Evolutionary conservation across 768 basidiomycete species (phyloP), one percentile per base, ranked within the genome.

Genomic region (Amanita pallidorosea): DNA sequence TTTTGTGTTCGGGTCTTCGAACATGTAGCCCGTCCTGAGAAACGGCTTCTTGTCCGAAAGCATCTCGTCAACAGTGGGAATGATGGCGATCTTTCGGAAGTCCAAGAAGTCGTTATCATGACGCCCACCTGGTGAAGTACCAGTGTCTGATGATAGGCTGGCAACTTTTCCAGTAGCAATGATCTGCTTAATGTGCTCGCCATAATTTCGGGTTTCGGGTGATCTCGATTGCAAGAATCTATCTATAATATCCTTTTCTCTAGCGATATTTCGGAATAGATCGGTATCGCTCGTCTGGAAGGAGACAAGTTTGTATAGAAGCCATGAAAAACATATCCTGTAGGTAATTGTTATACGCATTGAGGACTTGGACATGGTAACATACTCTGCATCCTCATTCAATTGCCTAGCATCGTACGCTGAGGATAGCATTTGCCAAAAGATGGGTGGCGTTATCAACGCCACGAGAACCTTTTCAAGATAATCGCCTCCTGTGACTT

Each of bases 31-130:
- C 1, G 71, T 68, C 3, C 78, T 72, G 15, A 81, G 56, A 54
- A 80, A 84, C 0, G 83, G 67, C 1, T 47, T 53, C 31, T 73
- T 70, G 3, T 54, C 61, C 33, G 65, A 81, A 1, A 52, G 54
- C 4, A 83, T 60, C 58, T 86, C 84, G 37, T 77, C 74, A 0
- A 78, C 71, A 5, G 81, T 81, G 1, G 84, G 84, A 5, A 81
- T 63, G 38, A 86, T 79, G n/a, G 76, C 62, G 18, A 85, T 80
- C 7, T 74, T 54, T 5, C 76, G 75, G 54, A 82, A 85, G 47
- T 83, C 72, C 12, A 62, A 63, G 43, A 77, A 77, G 59, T 86
- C 83, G 47, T 86, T 85, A 56, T 84, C 81, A 51, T 85, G 84
- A 3, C 84, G 70, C 3, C 83, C 83, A 0, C 84, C 84, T 1